phyloP scores from a whole-genome alignment of 768 basidiomycete genomes.

The Naganishia onofrii region DNA sequence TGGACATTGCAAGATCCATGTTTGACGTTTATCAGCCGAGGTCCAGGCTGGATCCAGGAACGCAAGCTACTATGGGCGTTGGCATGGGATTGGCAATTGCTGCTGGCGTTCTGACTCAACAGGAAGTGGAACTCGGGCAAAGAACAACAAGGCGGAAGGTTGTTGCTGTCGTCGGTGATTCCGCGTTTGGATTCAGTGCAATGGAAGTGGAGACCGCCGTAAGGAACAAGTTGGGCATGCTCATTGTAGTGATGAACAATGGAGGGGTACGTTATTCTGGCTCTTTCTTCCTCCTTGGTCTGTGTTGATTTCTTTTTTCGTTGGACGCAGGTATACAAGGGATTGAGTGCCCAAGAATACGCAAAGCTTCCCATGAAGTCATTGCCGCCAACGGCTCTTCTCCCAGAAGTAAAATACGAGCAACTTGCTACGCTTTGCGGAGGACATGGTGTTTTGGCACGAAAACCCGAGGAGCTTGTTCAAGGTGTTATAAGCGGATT shows the following conservation, averaged over 20 bases:
- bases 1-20: constrained; percentile 36
- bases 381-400: constrained; percentile 36
- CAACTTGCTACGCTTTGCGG: constrained; percentile 31
- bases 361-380: constrained; percentile 24
- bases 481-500: constrained; percentile 30
- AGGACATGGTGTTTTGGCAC: constrained; percentile 32
- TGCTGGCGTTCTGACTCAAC: constrained; percentile 26
- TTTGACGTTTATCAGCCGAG: constrained; percentile 35
- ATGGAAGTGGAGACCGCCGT: constrained; percentile 40
- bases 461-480: constrained; percentile 33
- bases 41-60: constrained; percentile 34
- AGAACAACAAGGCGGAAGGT: constrained; percentile 28
- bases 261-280: constrained; percentile 33
- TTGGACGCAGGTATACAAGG: constrained; percentile 40
- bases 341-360: constrained; percentile 29
- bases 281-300: not conserved
- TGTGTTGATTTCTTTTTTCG: not conserved
- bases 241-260: constrained; percentile 40
- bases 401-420: constrained; percentile 37
- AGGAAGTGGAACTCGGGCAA: constrained; percentile 18
- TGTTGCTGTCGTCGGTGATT: constrained; percentile 37
- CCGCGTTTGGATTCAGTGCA: constrained; percentile 37
- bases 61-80: constrained; percentile 39
- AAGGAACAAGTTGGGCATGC: constrained; percentile 35
- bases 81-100: constrained; percentile 37